These are phyloP conservation scores for Microdochium paspali DNA, from an alignment of 2,329 filamentous ascomycete genomes.

Conservation along the genomic window DNA sequence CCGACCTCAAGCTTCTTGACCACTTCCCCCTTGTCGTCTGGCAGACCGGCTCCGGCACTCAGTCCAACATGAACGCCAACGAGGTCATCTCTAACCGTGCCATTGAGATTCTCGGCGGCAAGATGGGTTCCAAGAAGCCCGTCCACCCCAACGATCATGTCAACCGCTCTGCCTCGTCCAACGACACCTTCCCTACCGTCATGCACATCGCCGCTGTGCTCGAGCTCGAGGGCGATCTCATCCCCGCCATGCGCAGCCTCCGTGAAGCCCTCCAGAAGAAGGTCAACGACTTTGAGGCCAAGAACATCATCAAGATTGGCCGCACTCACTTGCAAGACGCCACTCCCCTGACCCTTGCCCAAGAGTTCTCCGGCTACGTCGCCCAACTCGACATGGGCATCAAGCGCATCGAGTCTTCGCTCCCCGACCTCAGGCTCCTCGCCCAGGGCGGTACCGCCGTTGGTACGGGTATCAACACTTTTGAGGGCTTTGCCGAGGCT, in stretches of 20 bases:
- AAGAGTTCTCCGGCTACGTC: constrained; percentile 97
- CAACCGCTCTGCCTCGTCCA: constrained; percentile 97
- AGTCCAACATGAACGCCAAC: constrained; percentile 99
- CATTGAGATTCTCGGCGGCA: constrained; percentile 92
- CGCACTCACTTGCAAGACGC: constrained; percentile 96
- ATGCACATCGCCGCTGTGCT: constrained; percentile 99
- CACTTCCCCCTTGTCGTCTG: constrained; percentile 98
- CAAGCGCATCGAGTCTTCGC: constrained; percentile 70
- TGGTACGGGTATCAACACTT: constrained; percentile 95
- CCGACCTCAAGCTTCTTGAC: constrained; percentile 84
- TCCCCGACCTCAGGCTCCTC: constrained; percentile 77
- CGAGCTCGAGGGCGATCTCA: constrained; percentile 76
- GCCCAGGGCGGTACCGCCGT: constrained; percentile 96
- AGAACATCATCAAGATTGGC: constrained; percentile 97
- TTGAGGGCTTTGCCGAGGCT: constrained; percentile 87
- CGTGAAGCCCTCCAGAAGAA: constrained; percentile 80
- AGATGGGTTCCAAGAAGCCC: constrained; percentile 94
- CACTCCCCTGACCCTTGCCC: constrained; percentile 86
- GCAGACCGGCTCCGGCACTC: constrained; percentile 97
- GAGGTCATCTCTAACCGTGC: constrained; percentile 99
- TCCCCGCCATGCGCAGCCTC: constrained; percentile 75
- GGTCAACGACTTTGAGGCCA: constrained; percentile 73
- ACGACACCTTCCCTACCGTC: constrained; percentile 98
- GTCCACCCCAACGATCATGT: constrained; percentile 99
- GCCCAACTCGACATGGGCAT: constrained; percentile 89